Evolutionary conservation across 495 filamentous ascomycete species (phyloP).

Genomic region (Talaromyces trachyspermus): DNA sequence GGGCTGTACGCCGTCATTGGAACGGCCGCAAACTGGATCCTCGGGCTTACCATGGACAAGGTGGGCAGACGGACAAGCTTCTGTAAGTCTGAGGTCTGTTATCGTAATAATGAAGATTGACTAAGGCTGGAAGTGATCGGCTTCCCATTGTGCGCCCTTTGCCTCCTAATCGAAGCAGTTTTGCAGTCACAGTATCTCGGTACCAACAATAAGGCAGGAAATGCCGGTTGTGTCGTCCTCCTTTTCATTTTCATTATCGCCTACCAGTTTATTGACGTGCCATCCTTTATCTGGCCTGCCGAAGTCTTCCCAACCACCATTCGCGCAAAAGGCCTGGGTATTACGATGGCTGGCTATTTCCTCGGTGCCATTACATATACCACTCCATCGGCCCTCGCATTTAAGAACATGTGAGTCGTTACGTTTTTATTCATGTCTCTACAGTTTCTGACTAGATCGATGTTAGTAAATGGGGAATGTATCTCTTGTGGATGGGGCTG

Average conservation of each 20-base stretch:
- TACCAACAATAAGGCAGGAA: constrained; percentile 1
- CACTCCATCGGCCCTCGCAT: constrained; percentile 1
- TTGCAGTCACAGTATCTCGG: constrained; percentile 3
- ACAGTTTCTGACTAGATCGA: constrained; percentile 55
- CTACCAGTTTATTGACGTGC: constrained; percentile 7
- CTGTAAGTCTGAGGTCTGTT: constrained; percentile 2
- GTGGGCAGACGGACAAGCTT: not conserved
- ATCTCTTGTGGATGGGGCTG: constrained; percentile 1
- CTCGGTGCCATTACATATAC: constrained; percentile 3
- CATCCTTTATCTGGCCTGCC: constrained; percentile 47
- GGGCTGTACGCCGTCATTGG: not conserved
- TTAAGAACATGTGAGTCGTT: constrained; percentile 1
- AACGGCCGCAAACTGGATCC: not conserved
- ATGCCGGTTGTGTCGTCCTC: not conserved
- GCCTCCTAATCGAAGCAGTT: constrained; percentile 1
- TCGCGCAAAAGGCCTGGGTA: constrained; percentile 56
- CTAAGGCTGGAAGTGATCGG: not conserved
- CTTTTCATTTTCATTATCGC: not conserved
- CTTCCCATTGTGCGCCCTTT: constrained; percentile 1
- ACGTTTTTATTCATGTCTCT: constrained; percentile 43
- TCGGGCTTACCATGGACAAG: not conserved
- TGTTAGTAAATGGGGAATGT: constrained; percentile 2
- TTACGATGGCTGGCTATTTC: constrained; percentile 7
- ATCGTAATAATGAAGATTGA: not conserved
- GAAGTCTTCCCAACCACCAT: constrained; percentile 62